phyloP scores from a whole-genome alignment of 148 eudicot species.

The Silene conica region DNA sequence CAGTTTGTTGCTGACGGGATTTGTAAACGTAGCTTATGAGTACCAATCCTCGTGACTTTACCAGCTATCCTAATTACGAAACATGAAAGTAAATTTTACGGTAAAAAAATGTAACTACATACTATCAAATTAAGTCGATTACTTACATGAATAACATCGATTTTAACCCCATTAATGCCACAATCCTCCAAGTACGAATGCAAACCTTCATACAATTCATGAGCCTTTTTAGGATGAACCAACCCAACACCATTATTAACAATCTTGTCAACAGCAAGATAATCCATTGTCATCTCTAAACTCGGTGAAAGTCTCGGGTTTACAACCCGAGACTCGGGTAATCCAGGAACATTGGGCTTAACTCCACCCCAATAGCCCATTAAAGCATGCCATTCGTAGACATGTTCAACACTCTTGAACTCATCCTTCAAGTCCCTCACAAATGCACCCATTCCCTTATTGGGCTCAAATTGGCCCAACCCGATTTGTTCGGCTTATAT shows the following conservation, averaged over 20 bases:
- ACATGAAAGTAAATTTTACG: no score
- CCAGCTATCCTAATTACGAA: no score
- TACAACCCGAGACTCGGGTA: conserved; percentile 51
- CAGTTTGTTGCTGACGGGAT: no score
- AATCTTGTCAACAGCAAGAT: conserved; percentile 83
- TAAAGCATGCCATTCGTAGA: conserved; percentile 93
- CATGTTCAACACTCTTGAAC: conserved; percentile 64
- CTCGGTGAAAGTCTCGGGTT: conserved; percentile 64
- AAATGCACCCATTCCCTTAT: conserved; percentile 67
- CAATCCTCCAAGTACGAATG: conserved; percentile 56
- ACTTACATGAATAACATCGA: conserved; percentile 89
- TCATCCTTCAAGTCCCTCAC: conserved; percentile 59
- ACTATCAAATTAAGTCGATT: no score
- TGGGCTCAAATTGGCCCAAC: background rate
- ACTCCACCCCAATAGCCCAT: conserved; percentile 97
- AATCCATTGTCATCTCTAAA: conserved; percentile 80
- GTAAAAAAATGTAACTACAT: no score
- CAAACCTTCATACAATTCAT: conserved; percentile 66
- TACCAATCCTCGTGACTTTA: no score
- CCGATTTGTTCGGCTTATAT: conserved; percentile 32
- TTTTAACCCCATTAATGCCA: conserved; percentile 76
- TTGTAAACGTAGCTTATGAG: no score
- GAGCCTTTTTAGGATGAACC: conserved; percentile 64
- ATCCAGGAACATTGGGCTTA: conserved; percentile 48
- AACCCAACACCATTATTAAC: conserved; percentile 84